Evolutionary conservation across 495 filamentous ascomycete species (phyloP).

Genomic region (Aspergillus avenaceus): DNA sequence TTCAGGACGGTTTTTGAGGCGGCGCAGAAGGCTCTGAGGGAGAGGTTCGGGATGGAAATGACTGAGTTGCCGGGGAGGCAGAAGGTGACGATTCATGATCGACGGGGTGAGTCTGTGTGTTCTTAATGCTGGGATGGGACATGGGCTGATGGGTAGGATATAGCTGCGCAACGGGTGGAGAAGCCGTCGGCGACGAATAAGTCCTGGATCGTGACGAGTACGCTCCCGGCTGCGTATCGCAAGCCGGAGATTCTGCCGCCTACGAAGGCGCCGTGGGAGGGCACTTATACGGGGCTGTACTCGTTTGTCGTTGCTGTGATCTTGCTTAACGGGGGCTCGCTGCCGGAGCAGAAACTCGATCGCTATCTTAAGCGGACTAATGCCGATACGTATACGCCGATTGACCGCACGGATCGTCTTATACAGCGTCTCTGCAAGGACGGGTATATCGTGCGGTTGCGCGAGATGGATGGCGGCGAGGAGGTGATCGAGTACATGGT

Average conservation of each 20-base stretch:
- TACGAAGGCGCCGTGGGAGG: constrained; percentile 65
- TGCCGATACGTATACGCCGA: constrained; percentile 66
- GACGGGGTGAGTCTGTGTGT: constrained; percentile 55
- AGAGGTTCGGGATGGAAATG: constrained; percentile 82
- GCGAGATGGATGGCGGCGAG: constrained; percentile 64
- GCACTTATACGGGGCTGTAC: constrained; percentile 75
- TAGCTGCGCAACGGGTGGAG: constrained; percentile 57
- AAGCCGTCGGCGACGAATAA: constrained; percentile 51
- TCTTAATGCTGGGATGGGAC: not conserved
- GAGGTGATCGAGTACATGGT: constrained; percentile 74
- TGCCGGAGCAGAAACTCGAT: constrained; percentile 68
- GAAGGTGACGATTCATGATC: constrained; percentile 70
- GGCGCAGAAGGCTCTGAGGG: constrained; percentile 60
- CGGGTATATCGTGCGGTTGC: constrained; percentile 73
- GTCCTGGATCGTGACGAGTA: constrained; percentile 70
- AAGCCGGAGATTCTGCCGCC: constrained; percentile 62
- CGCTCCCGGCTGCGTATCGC: constrained; percentile 63
- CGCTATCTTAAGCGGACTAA: constrained; percentile 74
- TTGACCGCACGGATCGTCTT: constrained; percentile 72
- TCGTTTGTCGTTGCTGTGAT: constrained; percentile 76
- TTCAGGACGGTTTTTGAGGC: constrained; percentile 67
- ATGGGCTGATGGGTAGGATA: not conserved
- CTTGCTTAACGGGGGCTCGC: constrained; percentile 60
- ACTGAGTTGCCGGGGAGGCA: constrained; percentile 74
- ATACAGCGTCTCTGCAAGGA: constrained; percentile 73